Evolutionary conservation across 192 early-diverging fungal genomes (phyloP).

Genomic region (Coemansia sp.): DNA sequence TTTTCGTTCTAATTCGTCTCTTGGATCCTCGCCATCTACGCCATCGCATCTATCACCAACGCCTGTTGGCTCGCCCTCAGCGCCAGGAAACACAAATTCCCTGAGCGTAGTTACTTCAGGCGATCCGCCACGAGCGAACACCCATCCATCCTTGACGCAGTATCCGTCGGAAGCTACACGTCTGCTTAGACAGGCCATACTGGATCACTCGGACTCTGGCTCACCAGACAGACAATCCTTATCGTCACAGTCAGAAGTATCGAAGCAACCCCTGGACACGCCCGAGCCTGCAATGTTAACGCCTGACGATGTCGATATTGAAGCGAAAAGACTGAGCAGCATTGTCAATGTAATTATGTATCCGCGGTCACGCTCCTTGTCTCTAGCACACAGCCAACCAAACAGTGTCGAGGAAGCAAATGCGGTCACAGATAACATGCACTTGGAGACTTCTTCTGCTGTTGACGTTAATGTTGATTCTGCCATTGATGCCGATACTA

Average conservation of each 20-base stretch:
- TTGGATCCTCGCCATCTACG: conserved; percentile 36
- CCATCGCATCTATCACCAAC: conserved; percentile 23
- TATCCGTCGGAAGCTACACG: conserved; percentile 47
- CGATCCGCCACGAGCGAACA: conserved; percentile 9
- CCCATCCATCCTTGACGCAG: conserved; percentile 21
- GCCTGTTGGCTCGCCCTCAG: conserved; percentile 30
- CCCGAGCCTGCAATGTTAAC: conserved; percentile 7
- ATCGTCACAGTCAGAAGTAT: conserved; percentile 3
- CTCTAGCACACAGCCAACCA: conserved; percentile 30
- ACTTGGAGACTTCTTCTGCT: background rate
- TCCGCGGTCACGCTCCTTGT: conserved; percentile 29
- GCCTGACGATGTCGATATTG: conserved; percentile 6
- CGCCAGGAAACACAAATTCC: conserved; percentile 14
- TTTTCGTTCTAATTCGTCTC: conserved; percentile 26
- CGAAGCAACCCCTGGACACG: background rate
- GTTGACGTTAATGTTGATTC: background rate
- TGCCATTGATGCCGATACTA: background rate
- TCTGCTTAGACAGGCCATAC: conserved; percentile 41
- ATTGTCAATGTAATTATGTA: background rate
- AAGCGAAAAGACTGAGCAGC: background rate
- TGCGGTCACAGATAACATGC: conserved; percentile 15
- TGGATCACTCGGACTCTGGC: conserved; percentile 28
- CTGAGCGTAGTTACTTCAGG: conserved; percentile 17
- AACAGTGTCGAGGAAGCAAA: conserved; percentile 27
- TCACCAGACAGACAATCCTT: background rate